These are phyloP conservation scores for Calendula officinalis DNA, from an alignment of 129 eudicot species.

Conservation along the genomic window DNA sequence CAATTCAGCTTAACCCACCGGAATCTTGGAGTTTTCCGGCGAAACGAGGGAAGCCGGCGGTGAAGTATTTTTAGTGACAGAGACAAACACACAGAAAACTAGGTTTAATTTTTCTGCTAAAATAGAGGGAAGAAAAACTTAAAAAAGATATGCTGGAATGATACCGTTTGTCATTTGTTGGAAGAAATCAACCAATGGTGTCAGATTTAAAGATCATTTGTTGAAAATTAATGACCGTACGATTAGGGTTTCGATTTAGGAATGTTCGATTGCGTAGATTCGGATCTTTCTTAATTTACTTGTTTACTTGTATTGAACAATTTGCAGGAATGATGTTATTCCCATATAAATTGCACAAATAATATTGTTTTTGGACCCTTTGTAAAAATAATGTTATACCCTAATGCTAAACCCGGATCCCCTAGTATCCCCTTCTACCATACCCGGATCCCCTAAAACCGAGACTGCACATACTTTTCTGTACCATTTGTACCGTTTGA, in stretches of 20 bases:
- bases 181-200: neutral
- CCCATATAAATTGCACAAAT: too few species aligned
- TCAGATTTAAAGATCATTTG: constrained; percentile 3
- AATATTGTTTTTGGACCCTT: too few species aligned
- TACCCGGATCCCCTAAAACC: too few species aligned
- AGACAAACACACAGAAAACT: constrained; percentile 8
- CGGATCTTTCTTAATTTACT: constrained; percentile 43
- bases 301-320: neutral
- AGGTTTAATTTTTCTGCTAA: constrained; percentile 24
- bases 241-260: constrained; percentile 29
- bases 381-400: too few species aligned
- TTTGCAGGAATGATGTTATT: neutral
- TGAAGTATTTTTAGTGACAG: neutral
- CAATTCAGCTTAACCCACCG: constrained; percentile 12
- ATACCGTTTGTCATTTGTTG: constrained; percentile 16
- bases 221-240: constrained; percentile 37
- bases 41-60: constrained; percentile 11
- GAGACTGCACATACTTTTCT: too few species aligned
- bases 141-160: constrained; percentile 29
- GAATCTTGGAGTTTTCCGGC: constrained; percentile 20
- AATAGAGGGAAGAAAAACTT: neutral
- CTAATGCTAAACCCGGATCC: too few species aligned
- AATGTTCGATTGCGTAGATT: constrained; percentile 58
- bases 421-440: too few species aligned
- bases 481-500: too few species aligned